phyloP scores from a whole-genome alignment of 805 yeast genomes.

The Jamesozyma piceae region DNA sequence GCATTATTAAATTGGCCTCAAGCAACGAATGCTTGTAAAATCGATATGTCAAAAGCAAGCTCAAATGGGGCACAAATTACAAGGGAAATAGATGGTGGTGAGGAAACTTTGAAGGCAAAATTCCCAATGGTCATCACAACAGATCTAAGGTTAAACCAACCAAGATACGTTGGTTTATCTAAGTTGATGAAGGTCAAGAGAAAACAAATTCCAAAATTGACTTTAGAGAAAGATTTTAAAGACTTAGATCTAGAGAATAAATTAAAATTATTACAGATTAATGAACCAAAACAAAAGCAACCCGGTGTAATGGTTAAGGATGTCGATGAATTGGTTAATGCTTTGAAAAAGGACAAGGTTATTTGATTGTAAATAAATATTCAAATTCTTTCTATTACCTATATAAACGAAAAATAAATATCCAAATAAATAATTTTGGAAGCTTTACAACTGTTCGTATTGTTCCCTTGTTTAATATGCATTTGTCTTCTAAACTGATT shows the following conservation, averaged over 20 bases:
- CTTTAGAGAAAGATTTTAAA: constrained; percentile 54
- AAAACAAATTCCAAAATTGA: constrained; percentile 72
- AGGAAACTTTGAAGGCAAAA: constrained; percentile 65
- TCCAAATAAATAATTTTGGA: not conserved
- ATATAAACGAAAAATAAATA: too few relatives aligned
- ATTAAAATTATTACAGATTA: constrained; percentile 59
- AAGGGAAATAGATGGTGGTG: constrained; percentile 93
- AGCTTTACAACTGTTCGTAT: too few relatives aligned
- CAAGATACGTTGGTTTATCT: constrained; percentile 91
- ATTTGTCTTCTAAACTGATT: too few relatives aligned
- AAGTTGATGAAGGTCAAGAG: constrained; percentile 98
- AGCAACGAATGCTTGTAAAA: constrained; percentile 89
- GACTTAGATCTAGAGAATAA: constrained; percentile 49
- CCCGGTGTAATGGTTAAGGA: constrained; percentile 73
- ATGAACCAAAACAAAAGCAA: constrained; percentile 75
- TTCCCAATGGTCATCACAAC: constrained; percentile 85
- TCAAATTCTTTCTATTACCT: not conserved
- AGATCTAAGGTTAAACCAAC: constrained; percentile 87
- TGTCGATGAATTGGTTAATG: constrained; percentile 74
- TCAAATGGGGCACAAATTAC: constrained; percentile 53
- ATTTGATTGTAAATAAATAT: constrained; percentile 31
- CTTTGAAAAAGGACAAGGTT: constrained; percentile 69
- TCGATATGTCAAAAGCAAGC: constrained; percentile 45
- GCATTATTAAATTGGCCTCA: constrained; percentile 93
- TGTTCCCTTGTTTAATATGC: too few relatives aligned